Conservation (phyloP, 2,329 filamentous ascomycete genomes). For the Colletotrichum tofieldiae region DNA sequence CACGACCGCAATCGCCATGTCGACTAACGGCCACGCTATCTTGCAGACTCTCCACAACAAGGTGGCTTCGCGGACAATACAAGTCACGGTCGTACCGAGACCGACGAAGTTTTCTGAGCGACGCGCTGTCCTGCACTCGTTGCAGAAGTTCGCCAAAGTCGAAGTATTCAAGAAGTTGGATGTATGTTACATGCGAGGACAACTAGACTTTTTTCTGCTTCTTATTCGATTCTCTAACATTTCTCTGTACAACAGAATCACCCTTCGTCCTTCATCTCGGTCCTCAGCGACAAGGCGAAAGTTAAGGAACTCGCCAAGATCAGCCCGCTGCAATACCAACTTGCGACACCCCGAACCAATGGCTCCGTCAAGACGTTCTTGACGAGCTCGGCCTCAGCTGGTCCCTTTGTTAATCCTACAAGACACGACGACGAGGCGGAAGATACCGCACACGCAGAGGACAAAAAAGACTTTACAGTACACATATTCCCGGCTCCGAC, state of each 20-base stretch:
- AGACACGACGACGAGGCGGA: not conserved
- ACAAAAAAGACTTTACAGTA: slow-evolving; percentile 58
- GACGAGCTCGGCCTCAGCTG: slow-evolving; percentile 44
- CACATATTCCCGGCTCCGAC: slow-evolving; percentile 56
- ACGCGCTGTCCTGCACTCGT: slow-evolving; percentile 67
- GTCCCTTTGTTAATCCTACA: slow-evolving; percentile 26
- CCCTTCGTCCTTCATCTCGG: slow-evolving; percentile 65
- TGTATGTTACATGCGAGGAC: slow-evolving; percentile 45
- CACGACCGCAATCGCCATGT: slow-evolving; percentile 21
- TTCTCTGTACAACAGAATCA: slow-evolving; percentile 55
- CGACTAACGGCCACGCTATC: slow-evolving; percentile 23
- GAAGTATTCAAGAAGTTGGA: slow-evolving; percentile 68
- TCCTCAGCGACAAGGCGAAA: slow-evolving; percentile 59
- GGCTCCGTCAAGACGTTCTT: slow-evolving; percentile 51
- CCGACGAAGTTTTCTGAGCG: slow-evolving; percentile 69
- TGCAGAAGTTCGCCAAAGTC: slow-evolving; percentile 65
- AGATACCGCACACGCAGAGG: slow-evolving; percentile 10
- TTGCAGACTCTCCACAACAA: slow-evolving; percentile 33
- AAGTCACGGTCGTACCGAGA: slow-evolving; percentile 66
- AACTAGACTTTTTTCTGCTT: no score
- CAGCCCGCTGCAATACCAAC: slow-evolving; percentile 65
- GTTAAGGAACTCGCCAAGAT: slow-evolving; percentile 57
- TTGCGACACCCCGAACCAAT: slow-evolving; percentile 51
- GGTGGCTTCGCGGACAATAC: slow-evolving; percentile 57
- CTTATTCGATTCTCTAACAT: not conserved